Evolutionary conservation across 495 filamentous ascomycete species (phyloP), one percentile per base, ranked within the genome.

Genomic region (Bathelium albidoporum): DNA sequence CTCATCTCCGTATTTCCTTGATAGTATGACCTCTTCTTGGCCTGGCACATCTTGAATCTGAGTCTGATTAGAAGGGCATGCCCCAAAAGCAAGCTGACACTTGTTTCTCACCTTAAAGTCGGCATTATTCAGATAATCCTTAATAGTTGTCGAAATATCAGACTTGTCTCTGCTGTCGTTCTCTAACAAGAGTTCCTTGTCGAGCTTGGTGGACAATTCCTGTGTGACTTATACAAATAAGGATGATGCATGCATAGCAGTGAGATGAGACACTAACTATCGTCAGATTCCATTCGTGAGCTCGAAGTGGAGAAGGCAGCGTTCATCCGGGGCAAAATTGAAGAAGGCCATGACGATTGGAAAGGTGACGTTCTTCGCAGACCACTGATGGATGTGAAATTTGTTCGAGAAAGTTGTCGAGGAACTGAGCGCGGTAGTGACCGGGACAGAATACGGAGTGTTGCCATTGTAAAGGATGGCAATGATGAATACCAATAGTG

Each of bases 1-100:
- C 79, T 99, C 94, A 71, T 93, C 86, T 71, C 87, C 88, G 65
- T 89, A 92, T 70, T 84, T 88, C 70, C 91, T 87, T 53, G 83
- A 87, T 64, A 99, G 80, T 43, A 86, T 76, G 67, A 99, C 89
- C 64, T 97, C 90, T 75, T 97, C 89, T 71, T 90, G 81, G 64
- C 93, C 93, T 44, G 85, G 80, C 36, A 79, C 81, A 73, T 97
- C 93, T 72, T 86, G 79, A 63, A 95, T 77, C 83, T 91, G 24
- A 2, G 9, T 9, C 9, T 11, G 12, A 24, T 55, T 1, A 55
- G 24, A 55, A n/a, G n/a, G n/a, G n/a, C 9, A 11, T 28, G 10
- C 20, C 29, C 49, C 20, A 29, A 29, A 16, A 5, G 7, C 9
- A 9, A 9, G 9, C 9, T 9, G 69, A 32, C n/a, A 20, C 10